Conservation (phyloP, 2,329 filamentous ascomycete genomes). For the Diaporthe longicolla region DNA sequence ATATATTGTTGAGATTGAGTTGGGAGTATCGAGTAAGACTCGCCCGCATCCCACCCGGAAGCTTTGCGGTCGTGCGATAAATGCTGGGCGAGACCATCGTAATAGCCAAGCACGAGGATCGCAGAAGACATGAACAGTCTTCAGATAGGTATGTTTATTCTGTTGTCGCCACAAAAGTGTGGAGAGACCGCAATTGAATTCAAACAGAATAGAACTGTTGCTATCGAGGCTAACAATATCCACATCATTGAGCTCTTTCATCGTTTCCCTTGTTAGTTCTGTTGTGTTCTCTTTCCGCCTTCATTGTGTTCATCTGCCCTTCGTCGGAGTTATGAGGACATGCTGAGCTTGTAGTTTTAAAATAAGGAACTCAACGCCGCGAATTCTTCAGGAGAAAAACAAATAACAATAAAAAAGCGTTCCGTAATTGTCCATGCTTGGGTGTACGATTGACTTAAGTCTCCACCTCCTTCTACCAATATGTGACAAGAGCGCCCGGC, state of each 20-base stretch:
- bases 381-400: slow-evolving; percentile 16
- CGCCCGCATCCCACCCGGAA: too few relatives aligned
- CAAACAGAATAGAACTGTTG: slow-evolving; percentile 25
- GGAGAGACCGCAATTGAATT: neutral
- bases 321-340: neutral
- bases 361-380: slow-evolving; percentile 1
- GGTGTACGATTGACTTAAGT: neutral
- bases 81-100: neutral
- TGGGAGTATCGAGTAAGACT: too few relatives aligned
- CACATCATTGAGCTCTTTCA: neutral
- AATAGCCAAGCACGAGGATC: neutral
- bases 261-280: too few relatives aligned
- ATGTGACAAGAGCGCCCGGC: slow-evolving; percentile 8
- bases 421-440: neutral
- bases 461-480: neutral
- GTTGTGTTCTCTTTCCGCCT: neutral
- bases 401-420: slow-evolving; percentile 25
- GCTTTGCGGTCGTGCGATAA: neutral
- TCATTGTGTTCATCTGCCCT: neutral
- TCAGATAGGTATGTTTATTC: neutral
- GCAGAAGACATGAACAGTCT: neutral
- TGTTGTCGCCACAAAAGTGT: neutral
- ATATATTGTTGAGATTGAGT: too few relatives aligned
- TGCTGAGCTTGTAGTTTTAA: slow-evolving; percentile 1
- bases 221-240: slow-evolving; percentile 16